phyloP scores from a whole-genome alignment of 2,329 filamentous ascomycete species.

The Dactylonectria macrodidyma region DNA sequence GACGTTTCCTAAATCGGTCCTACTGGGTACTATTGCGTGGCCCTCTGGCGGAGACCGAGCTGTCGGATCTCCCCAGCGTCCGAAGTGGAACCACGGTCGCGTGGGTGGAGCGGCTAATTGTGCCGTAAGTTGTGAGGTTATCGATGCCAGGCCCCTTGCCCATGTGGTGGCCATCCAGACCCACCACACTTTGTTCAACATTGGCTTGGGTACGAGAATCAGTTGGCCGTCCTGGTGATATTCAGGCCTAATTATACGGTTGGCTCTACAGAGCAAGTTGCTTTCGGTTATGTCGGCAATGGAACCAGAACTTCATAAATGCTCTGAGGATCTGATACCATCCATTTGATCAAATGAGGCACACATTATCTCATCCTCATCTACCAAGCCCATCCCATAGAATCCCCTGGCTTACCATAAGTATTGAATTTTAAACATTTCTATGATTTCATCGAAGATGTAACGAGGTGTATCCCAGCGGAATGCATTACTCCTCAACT shows the following conservation, averaged over 20 bases:
- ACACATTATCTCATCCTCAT: not conserved
- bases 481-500: slow-evolving; percentile 13
- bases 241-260: not conserved
- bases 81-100: slow-evolving; percentile 26
- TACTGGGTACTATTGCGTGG: slow-evolving; percentile 10
- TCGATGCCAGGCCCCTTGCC: slow-evolving; percentile 8
- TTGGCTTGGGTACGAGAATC: not conserved
- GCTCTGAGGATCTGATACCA: not conserved
- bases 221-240: not conserved
- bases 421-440: slow-evolving; percentile 2
- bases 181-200: slow-evolving; percentile 1
- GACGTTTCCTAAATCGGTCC: slow-evolving; percentile 20
- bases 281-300: not conserved
- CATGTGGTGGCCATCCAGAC: slow-evolving; percentile 6
- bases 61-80: slow-evolving; percentile 16
- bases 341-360: not conserved
- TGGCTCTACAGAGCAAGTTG: not conserved
- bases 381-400: not conserved
- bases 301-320: not conserved
- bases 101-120: slow-evolving; percentile 16
- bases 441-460: not conserved
- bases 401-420: slow-evolving; percentile 1
- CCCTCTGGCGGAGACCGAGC: slow-evolving; percentile 20
- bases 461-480: slow-evolving; percentile 11
- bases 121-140: slow-evolving; percentile 17